Percentiles rank a stretch among this genome's conserved stretches.
These are phyloP conservation scores for Digitaria exilis DNA, from an alignment of 202 grass and related monocot genomes.

Conservation along the genomic window DNA sequence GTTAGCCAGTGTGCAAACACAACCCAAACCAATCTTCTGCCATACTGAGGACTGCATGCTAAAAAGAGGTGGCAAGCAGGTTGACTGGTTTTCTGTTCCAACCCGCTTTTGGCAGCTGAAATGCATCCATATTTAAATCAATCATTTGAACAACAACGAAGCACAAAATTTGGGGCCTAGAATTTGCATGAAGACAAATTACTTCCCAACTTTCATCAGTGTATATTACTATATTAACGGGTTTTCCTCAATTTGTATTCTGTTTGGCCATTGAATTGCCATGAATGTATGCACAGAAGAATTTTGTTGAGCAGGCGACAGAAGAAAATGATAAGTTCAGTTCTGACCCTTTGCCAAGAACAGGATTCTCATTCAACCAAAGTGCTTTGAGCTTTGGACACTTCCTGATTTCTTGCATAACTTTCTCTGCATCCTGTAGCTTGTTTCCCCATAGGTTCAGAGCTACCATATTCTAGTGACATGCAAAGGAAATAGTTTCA, in stretches of 20 bases:
- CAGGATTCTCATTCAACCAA: constrained; percentile 94
- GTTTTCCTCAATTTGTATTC: neutral
- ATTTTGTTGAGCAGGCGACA: neutral
- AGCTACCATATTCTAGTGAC: constrained; percentile 73
- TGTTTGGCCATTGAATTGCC: neutral
- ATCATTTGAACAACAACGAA: constrained; percentile 1
- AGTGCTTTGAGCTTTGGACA: constrained; percentile 82
- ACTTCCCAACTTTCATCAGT: neutral
- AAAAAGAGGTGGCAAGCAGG: neutral
- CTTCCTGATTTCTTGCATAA: constrained; percentile 66
- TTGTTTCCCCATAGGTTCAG: constrained; percentile 95
- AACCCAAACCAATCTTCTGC: neutral
- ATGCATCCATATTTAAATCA: constrained; percentile 4
- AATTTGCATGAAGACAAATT: constrained; percentile 3
- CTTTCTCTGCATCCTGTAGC: constrained; percentile 68
- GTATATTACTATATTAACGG: neutral
- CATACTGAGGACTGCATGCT: neutral
- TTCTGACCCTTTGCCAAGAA: constrained; percentile 51
- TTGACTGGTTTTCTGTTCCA: constrained; percentile 5
- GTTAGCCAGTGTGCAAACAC: neutral
- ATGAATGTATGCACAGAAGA: constrained; percentile 26
- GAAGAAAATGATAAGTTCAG: constrained; percentile 30
- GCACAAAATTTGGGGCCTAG: neutral
- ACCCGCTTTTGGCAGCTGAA: neutral
- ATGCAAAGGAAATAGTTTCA: constrained; percentile 35